These are phyloP conservation scores for Telopea speciosissima DNA, from an alignment of 177 flowering plant genomes.

Conservation along the genomic window DNA sequence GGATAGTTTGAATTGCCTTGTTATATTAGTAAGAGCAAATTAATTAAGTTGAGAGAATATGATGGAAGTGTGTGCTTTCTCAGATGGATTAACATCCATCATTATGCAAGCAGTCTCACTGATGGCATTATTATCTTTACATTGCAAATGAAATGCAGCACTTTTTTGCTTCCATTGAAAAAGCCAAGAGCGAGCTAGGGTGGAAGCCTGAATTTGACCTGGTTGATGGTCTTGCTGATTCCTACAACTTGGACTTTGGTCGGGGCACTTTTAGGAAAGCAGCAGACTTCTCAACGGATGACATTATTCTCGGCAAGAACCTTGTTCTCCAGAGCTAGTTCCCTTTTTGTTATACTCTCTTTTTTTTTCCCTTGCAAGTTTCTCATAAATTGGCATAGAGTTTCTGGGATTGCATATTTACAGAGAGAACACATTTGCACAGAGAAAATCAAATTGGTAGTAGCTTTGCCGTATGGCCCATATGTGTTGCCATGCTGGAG, in stretches of 20 bases:
- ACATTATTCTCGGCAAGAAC: slow-evolving; percentile 67
- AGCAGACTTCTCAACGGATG: slow-evolving; percentile 87
- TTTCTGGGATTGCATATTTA: not conserved
- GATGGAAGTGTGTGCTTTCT: not conserved
- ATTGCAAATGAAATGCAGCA: slow-evolving; percentile 44
- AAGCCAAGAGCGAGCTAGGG: slow-evolving; percentile 79
- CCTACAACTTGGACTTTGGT: slow-evolving; percentile 88
- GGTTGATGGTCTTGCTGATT: slow-evolving; percentile 80
- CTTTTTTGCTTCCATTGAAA: slow-evolving; percentile 90
- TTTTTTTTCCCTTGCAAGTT: not conserved
- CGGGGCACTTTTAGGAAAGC: slow-evolving; percentile 90
- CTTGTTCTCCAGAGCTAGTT: slow-evolving; percentile 44
- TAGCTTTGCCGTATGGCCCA: too few relatives aligned
- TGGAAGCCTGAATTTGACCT: slow-evolving; percentile 76
- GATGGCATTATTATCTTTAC: not conserved
- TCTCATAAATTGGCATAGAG: not conserved
- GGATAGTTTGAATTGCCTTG: not conserved
- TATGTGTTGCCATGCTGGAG: too few relatives aligned
- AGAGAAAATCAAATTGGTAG: not conserved
- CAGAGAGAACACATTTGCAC: not conserved
- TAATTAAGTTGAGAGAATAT: not conserved
- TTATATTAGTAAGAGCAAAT: too few relatives aligned
- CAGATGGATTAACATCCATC: not conserved
- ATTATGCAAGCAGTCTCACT: not conserved
- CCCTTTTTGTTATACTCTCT: not conserved